A percentile compares a stretch with the other conserved stretches of the same genome.
Evolutionary conservation across 2,329 filamentous ascomycete species (phyloP).

Genomic region (Aspergillus thermomutatus): DNA sequence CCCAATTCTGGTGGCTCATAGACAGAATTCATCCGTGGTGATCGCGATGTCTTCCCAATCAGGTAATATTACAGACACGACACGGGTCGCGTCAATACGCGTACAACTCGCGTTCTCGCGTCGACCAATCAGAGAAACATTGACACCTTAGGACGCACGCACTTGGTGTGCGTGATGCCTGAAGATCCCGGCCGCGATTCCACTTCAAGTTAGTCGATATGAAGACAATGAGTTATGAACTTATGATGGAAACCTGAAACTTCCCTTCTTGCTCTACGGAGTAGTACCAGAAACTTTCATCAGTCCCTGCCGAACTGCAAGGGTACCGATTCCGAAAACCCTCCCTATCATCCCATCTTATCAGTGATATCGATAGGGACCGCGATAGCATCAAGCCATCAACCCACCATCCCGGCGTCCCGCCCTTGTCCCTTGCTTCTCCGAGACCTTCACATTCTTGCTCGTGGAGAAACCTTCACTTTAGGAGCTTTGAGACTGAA

Average conservation of each 20-base stretch:
- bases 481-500: neutral
- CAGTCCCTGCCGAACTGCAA: neutral
- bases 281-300: neutral
- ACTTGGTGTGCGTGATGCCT: neutral
- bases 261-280: neutral
- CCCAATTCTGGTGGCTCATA: neutral
- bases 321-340: neutral
- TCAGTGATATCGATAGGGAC: neutral
- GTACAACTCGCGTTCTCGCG: slow-evolving; percentile 1
- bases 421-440: neutral
- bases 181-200: neutral
- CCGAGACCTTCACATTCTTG: neutral
- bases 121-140: slow-evolving; percentile 25
- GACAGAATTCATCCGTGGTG: neutral
- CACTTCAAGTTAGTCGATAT: neutral
- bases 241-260: neutral
- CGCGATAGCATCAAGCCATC: neutral
- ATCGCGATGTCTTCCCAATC: slow-evolving; percentile 3
- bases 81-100: slow-evolving; percentile 5
- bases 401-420: neutral
- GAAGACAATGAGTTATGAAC: no score
- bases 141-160: neutral
- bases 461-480: neutral
- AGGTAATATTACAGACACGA: slow-evolving; percentile 9
- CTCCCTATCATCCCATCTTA: neutral